Evolutionary conservation across 2,329 filamentous ascomycete genomes (phyloP).

Genomic region (Exutisphaerella laricina): DNA sequence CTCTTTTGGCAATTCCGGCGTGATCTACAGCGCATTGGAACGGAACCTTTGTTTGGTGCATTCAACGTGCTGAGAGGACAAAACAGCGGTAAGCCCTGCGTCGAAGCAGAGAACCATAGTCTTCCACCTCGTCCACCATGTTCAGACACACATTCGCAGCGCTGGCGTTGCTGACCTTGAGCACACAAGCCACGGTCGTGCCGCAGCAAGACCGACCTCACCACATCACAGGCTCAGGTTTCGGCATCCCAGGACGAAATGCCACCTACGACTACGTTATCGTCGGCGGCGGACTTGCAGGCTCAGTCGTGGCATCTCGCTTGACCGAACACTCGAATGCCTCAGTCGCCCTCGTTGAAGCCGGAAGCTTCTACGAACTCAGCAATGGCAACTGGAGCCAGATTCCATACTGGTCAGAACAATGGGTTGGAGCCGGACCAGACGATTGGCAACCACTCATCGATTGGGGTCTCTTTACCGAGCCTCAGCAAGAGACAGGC

Average conservation of each 20-base stretch:
- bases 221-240: conserved; percentile 14
- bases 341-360: conserved; percentile 30
- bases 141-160: neutral
- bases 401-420: conserved; percentile 25
- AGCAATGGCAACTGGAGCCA: conserved; percentile 28
- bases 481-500: conserved; percentile 24
- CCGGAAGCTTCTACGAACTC: conserved; percentile 30
- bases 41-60: neutral
- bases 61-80: neutral
- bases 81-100: neutral
- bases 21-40: neutral
- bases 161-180: conserved; percentile 2
- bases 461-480: conserved; percentile 30
- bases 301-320: conserved; percentile 24
- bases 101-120: neutral
- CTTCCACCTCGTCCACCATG: neutral
- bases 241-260: conserved; percentile 17
- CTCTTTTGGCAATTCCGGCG: no score
- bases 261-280: conserved; percentile 25
- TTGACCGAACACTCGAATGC: conserved; percentile 20
- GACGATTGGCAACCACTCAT: conserved; percentile 21
- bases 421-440: conserved; percentile 12
- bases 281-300: conserved; percentile 26
- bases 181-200: conserved; percentile 5
- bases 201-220: conserved; percentile 5